These are phyloP conservation scores for Cenococcum geophilum DNA, from an alignment of 495 filamentous ascomycete species.

Conservation along the genomic window DNA sequence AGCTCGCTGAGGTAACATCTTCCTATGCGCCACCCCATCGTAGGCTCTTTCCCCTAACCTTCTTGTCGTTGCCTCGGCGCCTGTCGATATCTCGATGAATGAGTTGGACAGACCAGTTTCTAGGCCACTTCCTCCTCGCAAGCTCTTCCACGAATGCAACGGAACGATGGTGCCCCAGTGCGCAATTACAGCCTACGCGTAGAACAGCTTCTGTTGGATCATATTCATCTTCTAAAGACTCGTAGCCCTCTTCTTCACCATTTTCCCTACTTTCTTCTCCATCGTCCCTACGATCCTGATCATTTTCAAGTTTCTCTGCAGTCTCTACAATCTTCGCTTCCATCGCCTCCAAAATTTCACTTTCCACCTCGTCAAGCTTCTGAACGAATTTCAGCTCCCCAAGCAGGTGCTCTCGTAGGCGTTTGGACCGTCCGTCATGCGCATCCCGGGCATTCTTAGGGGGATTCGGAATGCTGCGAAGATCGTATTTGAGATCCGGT, in stretches of 20 bases:
- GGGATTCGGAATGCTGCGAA: conserved; percentile 21
- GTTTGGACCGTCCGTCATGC: conserved; percentile 22
- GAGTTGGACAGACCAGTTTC: conserved; percentile 12
- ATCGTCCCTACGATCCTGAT: background rate
- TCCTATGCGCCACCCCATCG: background rate
- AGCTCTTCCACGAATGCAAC: conserved; percentile 24
- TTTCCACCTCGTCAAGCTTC: conserved; percentile 12
- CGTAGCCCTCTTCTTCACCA: background rate
- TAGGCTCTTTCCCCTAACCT: conserved; percentile 9
- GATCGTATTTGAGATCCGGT: conserved; percentile 24
- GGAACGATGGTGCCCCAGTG: conserved; percentile 22
- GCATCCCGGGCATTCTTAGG: conserved; percentile 14
- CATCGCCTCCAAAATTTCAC: conserved; percentile 13
- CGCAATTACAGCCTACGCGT: conserved; percentile 26
- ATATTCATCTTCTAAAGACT: background rate
- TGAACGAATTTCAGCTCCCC: conserved; percentile 8
- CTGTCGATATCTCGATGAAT: conserved; percentile 16
- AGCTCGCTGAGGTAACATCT: no score
- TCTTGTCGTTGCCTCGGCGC: conserved; percentile 9
- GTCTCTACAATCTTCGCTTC: conserved; percentile 2
- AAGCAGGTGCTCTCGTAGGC: conserved; percentile 15
- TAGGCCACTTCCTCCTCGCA: conserved; percentile 15
- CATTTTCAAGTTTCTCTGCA: background rate
- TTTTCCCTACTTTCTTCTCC: background rate
- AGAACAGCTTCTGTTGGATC: background rate